phyloP scores from a whole-genome alignment of 495 filamentous ascomycete species.

The Apodospora peruviana region DNA sequence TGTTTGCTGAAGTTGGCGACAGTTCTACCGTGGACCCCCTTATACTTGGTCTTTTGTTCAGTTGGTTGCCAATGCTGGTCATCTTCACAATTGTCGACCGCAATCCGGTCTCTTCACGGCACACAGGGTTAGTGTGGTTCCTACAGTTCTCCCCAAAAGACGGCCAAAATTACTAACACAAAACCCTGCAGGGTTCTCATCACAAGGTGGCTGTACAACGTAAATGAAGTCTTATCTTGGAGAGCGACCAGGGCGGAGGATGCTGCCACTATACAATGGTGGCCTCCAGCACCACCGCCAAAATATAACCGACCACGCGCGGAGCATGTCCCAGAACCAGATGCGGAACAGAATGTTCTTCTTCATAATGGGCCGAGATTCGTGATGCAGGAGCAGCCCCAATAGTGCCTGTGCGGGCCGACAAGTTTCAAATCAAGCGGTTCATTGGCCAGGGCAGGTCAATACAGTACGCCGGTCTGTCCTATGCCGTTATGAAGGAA shows the following conservation, averaged over 20 bases:
- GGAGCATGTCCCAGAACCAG: no score
- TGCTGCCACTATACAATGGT: not conserved
- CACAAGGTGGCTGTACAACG: constrained; percentile 6
- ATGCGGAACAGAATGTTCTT: no score
- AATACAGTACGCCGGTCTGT: constrained; percentile 6
- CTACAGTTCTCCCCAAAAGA: not conserved
- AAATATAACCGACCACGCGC: no score
- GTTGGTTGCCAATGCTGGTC: constrained; percentile 11
- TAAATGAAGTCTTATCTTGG: not conserved
- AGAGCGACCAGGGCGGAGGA: not conserved
- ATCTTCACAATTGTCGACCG: constrained; percentile 10
- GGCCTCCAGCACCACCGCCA: not conserved
- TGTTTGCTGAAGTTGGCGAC: constrained; percentile 9
- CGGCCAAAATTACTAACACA: no score
- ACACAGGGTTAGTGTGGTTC: not conserved
- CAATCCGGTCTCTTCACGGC: constrained; percentile 7
- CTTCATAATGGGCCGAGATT: no score
- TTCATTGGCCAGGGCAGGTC: constrained; percentile 11
- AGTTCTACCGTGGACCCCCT: not conserved
- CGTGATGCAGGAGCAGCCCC: not conserved
- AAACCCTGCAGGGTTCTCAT: constrained; percentile 1
- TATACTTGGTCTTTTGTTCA: not conserved
- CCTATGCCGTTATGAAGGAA: not conserved
- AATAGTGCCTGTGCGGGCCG: not conserved
- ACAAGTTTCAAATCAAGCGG: not conserved